A percentile compares a stretch with the other conserved stretches of the same genome.
Conservation (phyloP, 1,284 basidiomycete species). For the Hemileia vastatrix region DNA sequence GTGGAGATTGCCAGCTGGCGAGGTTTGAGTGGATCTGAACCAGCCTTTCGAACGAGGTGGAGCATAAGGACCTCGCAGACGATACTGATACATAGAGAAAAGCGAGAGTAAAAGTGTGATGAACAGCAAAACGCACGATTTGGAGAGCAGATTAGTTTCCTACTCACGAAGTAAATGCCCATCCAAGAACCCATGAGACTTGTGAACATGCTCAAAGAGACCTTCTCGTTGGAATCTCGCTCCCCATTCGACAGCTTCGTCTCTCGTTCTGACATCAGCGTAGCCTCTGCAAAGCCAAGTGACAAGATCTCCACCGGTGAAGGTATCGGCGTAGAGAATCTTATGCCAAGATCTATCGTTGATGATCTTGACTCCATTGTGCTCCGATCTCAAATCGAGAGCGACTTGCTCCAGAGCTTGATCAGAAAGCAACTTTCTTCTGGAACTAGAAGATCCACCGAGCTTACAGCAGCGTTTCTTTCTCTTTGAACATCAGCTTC, state of each 20-base stretch:
- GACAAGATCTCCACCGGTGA: slow-evolving; percentile 40
- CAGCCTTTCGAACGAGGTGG: background rate
- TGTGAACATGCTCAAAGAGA: slow-evolving; percentile 38
- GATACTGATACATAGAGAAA: background rate
- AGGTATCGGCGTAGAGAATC: slow-evolving; percentile 37
- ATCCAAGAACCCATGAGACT: slow-evolving; percentile 38
- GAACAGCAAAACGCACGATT: background rate
- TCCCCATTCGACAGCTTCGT: slow-evolving; percentile 38
- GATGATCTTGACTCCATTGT: slow-evolving; percentile 31
- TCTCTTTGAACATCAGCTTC: slow-evolving; percentile 27
- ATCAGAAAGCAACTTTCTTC: background rate
- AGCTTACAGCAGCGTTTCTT: slow-evolving; percentile 12
- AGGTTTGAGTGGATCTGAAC: background rate
- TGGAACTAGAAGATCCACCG: background rate
- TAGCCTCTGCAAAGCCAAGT: slow-evolving; percentile 39
- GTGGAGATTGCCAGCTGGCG: background rate
- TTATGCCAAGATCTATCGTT: slow-evolving; percentile 40
- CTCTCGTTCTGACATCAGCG: slow-evolving; percentile 34
- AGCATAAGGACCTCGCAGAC: background rate
- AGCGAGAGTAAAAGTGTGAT: background rate
- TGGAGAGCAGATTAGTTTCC: background rate
- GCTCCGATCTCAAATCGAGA: slow-evolving; percentile 33
- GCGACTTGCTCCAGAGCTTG: slow-evolving; percentile 6
- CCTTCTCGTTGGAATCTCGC: slow-evolving; percentile 33
- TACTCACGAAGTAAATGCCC: slow-evolving; percentile 39